Evolutionary conservation across 495 filamentous ascomycete genomes (phyloP).

Genomic region (Podospora didyma): DNA sequence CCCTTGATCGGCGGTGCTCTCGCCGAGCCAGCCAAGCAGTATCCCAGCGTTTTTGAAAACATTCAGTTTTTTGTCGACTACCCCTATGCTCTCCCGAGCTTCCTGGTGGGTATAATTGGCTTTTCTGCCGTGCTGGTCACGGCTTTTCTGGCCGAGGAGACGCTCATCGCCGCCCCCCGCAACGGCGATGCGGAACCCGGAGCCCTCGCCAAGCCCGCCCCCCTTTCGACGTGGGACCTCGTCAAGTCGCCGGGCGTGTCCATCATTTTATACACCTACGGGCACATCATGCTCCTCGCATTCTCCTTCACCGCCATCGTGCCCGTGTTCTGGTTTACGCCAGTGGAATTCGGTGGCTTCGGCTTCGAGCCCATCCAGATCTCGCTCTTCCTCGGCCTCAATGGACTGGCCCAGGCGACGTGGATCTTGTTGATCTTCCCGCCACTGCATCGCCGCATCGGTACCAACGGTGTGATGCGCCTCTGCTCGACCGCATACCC

Average conservation of each 20-base stretch:
- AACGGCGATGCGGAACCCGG: conserved; percentile 19
- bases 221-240: conserved; percentile 50
- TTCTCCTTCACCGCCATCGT: conserved; percentile 60
- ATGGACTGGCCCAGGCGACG: conserved; percentile 55
- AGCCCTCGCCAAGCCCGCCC: conserved; percentile 4
- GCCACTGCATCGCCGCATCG: conserved; percentile 50
- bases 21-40: conserved; percentile 57
- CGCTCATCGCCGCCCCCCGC: conserved; percentile 18
- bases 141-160: conserved; percentile 55
- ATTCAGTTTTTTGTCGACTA: conserved; percentile 55
- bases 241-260: conserved; percentile 58
- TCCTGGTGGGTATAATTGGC: conserved; percentile 49
- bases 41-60: conserved; percentile 49
- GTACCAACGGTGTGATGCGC: conserved; percentile 57
- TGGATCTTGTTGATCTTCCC: conserved; percentile 67
- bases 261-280: conserved; percentile 58
- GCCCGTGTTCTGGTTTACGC: conserved; percentile 61
- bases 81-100: conserved; percentile 61
- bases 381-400: conserved; percentile 54
- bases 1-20: conserved; percentile 62
- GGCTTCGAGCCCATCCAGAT: conserved; percentile 57
- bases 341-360: conserved; percentile 52
- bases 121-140: conserved; percentile 44
- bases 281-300: conserved; percentile 57
- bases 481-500: conserved; percentile 53